Percentiles rank a stretch among this genome's conserved stretches.
phyloP scores from a whole-genome alignment of 1,284 basidiomycete genomes.

The Veloporphyrellus conicus region DNA sequence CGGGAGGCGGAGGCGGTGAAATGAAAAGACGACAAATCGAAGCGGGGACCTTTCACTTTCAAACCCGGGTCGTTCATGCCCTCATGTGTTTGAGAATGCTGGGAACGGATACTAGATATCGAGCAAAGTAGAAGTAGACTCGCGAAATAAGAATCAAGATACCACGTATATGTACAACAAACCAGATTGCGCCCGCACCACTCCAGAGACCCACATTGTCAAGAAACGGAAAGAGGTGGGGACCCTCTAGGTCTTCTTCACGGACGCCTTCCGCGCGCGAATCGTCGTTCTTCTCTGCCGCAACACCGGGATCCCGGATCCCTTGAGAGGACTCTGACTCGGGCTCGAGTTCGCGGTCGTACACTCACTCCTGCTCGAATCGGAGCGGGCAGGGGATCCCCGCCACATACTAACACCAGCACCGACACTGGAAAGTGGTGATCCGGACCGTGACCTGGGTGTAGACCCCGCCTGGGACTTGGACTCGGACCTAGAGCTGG shows the following conservation, averaged over 20 bases:
- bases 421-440: conserved; percentile 5
- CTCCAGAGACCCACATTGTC: too few species aligned
- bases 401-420: conserved; percentile 6
- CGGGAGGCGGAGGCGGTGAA: conserved; percentile 13
- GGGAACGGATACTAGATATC: too few species aligned
- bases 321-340: conserved; percentile 24
- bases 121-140: background rate
- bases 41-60: background rate
- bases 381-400: conserved; percentile 21
- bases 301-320: conserved; percentile 29
- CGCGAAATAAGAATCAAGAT: background rate
- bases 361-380: conserved; percentile 15
- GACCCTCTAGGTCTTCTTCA: conserved; percentile 16
- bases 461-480: background rate
- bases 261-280: conserved; percentile 22
- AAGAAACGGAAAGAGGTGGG: too few species aligned
- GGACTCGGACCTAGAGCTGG: background rate
- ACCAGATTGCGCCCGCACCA: background rate
- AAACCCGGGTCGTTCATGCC: background rate
- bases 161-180: background rate
- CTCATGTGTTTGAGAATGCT: background rate
- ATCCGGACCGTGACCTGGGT: conserved; percentile 5
- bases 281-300: conserved; percentile 32
- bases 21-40: background rate
- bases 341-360: conserved; percentile 3